Base-by-base conservation (phyloP, 306 rosid genomes). In the Psophocarpus tetragonolobus region DNA sequence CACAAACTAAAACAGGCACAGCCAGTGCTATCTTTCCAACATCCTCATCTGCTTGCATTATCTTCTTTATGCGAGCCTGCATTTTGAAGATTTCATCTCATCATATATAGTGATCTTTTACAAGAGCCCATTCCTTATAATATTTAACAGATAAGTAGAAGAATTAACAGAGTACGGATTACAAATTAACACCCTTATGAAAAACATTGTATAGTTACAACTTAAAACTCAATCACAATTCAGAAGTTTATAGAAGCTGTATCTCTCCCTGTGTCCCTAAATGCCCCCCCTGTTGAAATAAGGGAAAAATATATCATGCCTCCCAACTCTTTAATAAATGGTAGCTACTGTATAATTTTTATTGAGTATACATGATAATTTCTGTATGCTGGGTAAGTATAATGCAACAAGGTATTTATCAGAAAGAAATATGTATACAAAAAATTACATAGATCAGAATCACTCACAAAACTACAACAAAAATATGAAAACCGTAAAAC, bases 21-120 rank as follows among this genome's bases (percentile, higher is more conserved):
- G 98, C 98, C 56, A 87, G 68, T 39, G 98, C 98, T 83, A 94
- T 94, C 90, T 94, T 94, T 32, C 98, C 98, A 85, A 94, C 93
- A 74, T 94, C 98, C 62, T 94, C 97, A 68, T 94, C 98, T 53
- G 98, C 97, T 92, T 94, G 98, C 97, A 94, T 94, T 51, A 94
- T 94, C 87, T 94, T 94, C 87, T 94, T 94, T n/a, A 94, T 94
- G 53, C 98, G 93, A 76, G 97, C 95, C 98, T 94, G 93, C 82
- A 80, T 63, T 68, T 74, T 60, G 32, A 69, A 47, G 58, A 71
- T 63, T 65, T 15, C 47, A 41, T 82, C 71, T 30, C 27, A 78
- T 81, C 73, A 81, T 50, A 44, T 18, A 48, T 35, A 69, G 42
- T 15, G 47, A 20, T 51, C 32, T n/a, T 57, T 81, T 41, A 26